Base-by-base conservation (phyloP, 352 stramenopile genomes). In the Phytopythium cucurbitacearum region DNA sequence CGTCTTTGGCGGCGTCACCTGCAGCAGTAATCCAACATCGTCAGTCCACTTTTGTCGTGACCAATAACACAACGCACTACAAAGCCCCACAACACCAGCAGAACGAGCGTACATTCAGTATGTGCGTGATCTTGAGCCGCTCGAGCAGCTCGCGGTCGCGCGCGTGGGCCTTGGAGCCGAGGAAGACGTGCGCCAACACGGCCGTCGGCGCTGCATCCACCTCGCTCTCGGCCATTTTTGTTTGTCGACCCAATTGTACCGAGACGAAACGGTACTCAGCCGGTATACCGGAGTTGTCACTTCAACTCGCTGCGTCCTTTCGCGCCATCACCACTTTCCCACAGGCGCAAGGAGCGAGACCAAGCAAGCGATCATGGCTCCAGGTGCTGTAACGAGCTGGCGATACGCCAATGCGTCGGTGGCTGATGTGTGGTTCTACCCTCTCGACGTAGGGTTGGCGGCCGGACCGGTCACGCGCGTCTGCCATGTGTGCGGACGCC, bases 1-100 rank as follows among this genome's bases (percentile, higher is more conserved):
- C 32, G 68, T 89, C 63, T 85, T 85, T 0, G 76, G 62, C 16
- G 84, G 84, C 35, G 84, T 94, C 65, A 92, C 80, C 83, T 93
- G 57, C 46, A 61, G 7, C 5, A n/a, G 34, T 50, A 42, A 37
- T 43, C 4, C 48, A 35, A 44, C 8, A 46, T 0, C 4, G 11
- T 35, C 4, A 51, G 44, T 53, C 16, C 42, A 52, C 21, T 32
- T 7, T 1, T 21, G 16, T 40, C 37, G 3, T 38, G 32, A 9
- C 9, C 4, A 9, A 8, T 7, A 7, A 21, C 33, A 13, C 1
- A 11, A 13, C 16, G 11, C 16, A 42, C 48, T 16, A 46, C 21
- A 28, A 40, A 49, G 37, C 7, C 35, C n/a, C 12, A 28, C 34
- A 36, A 35, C 12, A 5, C 11, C 45, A 11, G 4, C 9, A 38